These are phyloP conservation scores for Cutaneotrichosporon cutaneum DNA, from an alignment of 1,284 basidiomycete genomes.

Conservation along the genomic window DNA sequence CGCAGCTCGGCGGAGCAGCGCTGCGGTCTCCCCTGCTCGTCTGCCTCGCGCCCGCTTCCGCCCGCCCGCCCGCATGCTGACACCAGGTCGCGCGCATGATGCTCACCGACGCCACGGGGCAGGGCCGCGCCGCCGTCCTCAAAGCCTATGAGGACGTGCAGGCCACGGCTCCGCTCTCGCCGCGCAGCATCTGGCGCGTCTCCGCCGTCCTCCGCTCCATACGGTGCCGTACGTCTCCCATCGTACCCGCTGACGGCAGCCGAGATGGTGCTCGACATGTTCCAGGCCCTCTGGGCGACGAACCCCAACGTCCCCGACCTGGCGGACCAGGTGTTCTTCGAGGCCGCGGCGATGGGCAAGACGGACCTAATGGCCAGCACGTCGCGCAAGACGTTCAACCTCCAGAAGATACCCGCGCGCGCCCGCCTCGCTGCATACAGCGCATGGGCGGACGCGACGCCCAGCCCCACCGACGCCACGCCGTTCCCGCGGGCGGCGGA, in stretches of 20 bases:
- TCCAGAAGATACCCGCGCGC: constrained; percentile 35
- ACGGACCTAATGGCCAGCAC: constrained; percentile 28
- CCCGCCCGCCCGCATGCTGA: background rate
- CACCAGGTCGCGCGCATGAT: constrained; percentile 36
- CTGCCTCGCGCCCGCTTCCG: no score
- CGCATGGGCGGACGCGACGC: constrained; percentile 10
- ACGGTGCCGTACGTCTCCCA: constrained; percentile 34
- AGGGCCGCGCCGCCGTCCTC: constrained; percentile 23
- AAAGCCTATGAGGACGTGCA: constrained; percentile 30
- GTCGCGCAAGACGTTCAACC: constrained; percentile 44
- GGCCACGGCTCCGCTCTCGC: constrained; percentile 30
- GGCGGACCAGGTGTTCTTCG: constrained; percentile 43
- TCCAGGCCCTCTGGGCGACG: constrained; percentile 31
- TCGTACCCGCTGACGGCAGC: constrained; percentile 21
- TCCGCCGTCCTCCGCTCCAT: constrained; percentile 32
- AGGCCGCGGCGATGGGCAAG: constrained; percentile 35
- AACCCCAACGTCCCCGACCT: constrained; percentile 30
- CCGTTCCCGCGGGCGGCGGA: constrained; percentile 26
- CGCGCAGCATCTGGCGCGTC: constrained; percentile 33
- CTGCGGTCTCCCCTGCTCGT: no score
- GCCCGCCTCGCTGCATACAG: constrained; percentile 43
- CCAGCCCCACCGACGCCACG: constrained; percentile 11
- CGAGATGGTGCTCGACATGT: constrained; percentile 38
- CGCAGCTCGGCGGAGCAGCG: no score
- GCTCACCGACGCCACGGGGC: constrained; percentile 28